These are phyloP conservation scores for Evansstolkia leycettana DNA, from an alignment of 495 filamentous ascomycete species.

Conservation along the genomic window DNA sequence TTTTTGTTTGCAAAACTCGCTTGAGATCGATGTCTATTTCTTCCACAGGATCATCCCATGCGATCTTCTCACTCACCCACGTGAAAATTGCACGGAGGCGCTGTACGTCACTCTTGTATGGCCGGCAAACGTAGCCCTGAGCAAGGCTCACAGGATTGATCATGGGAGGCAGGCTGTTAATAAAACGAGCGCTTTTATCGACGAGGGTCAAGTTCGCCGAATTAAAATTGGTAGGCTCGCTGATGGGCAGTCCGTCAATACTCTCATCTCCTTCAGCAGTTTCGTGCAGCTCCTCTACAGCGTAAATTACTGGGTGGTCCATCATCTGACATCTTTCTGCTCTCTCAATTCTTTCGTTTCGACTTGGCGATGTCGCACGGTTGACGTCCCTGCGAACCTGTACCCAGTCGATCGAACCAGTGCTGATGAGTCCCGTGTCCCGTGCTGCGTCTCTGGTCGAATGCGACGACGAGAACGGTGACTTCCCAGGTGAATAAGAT, in stretches of 20 bases:
- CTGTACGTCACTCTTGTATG: constrained; percentile 91
- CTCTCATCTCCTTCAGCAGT: constrained; percentile 85
- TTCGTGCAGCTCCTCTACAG: constrained; percentile 77
- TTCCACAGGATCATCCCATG: constrained; percentile 93
- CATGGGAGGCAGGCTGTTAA: constrained; percentile 79
- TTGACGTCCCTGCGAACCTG: constrained; percentile 93
- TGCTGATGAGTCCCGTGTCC: constrained; percentile 51
- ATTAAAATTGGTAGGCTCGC: constrained; percentile 73
- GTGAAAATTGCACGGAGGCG: constrained; percentile 87
- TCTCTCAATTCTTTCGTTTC: constrained; percentile 74
- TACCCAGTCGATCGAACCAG: constrained; percentile 70
- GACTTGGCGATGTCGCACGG: constrained; percentile 81
- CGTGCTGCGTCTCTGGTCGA: constrained; percentile 37
- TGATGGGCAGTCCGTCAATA: constrained; percentile 68
- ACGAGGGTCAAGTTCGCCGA: constrained; percentile 70
- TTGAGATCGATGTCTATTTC: constrained; percentile 61
- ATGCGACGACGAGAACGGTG: constrained; percentile 20
- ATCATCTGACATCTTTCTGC: constrained; percentile 92
- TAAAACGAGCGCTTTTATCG: constrained; percentile 89
- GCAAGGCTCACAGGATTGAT: constrained; percentile 76
- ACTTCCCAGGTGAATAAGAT: constrained; percentile 37
- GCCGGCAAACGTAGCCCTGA: constrained; percentile 85
- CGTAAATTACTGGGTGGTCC: constrained; percentile 75
- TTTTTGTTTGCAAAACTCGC: constrained; percentile 68
- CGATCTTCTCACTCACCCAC: constrained; percentile 89